Conservation (phyloP, 768 basidiomycete genomes). For the Pulveroboletus sp. region DNA sequence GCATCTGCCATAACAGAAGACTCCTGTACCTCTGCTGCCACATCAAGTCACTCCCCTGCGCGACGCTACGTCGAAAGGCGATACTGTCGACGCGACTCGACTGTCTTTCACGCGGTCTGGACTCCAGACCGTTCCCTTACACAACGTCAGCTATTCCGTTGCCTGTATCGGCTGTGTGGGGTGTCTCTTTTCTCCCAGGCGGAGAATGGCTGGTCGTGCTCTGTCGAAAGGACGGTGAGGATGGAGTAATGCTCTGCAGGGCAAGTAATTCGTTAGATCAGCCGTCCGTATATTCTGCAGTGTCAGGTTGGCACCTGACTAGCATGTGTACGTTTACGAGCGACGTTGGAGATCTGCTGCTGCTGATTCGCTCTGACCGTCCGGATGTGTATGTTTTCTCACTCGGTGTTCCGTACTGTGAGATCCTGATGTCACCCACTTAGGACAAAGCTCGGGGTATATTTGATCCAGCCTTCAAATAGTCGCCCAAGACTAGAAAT, state of each 20-base stretch:
- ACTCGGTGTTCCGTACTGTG: too few species aligned
- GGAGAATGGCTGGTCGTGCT: slow-evolving; percentile 10
- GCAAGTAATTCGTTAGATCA: background rate
- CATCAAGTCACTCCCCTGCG: background rate
- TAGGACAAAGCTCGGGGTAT: slow-evolving; percentile 2
- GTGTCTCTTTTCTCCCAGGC: slow-evolving; percentile 7
- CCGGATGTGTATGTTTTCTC: background rate
- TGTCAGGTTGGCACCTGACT: background rate
- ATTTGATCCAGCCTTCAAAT: background rate
- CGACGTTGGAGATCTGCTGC: background rate
- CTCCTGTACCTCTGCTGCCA: slow-evolving; percentile 1
- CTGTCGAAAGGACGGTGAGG: background rate
- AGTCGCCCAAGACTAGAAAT: background rate
- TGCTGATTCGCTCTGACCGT: slow-evolving; percentile 1
- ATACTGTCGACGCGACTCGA: slow-evolving; percentile 4
- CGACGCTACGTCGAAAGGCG: slow-evolving; percentile 3
- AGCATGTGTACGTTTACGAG: slow-evolving; percentile 1
- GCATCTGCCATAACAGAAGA: slow-evolving; percentile 2
- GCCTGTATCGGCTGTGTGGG: background rate
- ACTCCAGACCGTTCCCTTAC: background rate
- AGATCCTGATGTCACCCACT: background rate
- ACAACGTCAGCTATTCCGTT: background rate
- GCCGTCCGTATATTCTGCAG: background rate
- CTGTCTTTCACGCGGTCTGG: background rate
- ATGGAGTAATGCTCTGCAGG: slow-evolving; percentile 6